phyloP scores from a whole-genome alignment of 2,329 filamentous ascomycete species.

The Scytalidium sp. region DNA sequence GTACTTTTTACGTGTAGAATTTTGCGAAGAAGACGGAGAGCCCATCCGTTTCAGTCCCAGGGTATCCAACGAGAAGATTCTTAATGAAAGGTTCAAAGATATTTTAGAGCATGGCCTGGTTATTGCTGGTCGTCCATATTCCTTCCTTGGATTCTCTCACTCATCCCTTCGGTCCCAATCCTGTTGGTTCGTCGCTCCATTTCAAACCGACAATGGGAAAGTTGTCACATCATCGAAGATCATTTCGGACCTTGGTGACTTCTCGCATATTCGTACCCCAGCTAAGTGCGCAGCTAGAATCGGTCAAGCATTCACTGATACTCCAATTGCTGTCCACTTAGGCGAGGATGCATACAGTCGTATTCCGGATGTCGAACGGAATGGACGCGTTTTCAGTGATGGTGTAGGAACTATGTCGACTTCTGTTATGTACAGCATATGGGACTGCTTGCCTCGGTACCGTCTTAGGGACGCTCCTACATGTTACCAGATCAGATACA shows the following conservation, averaged over 20 bases:
- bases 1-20: constrained; percentile 67
- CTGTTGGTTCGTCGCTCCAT: constrained; percentile 62
- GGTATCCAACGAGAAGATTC: constrained; percentile 48
- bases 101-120: constrained; percentile 57
- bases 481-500: constrained; percentile 71
- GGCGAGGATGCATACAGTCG: constrained; percentile 24
- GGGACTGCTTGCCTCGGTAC: constrained; percentile 45
- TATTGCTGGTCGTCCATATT: constrained; percentile 60
- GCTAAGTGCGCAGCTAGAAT: constrained; percentile 58
- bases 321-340: constrained; percentile 58
- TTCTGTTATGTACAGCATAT: constrained; percentile 57
- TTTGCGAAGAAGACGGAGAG: constrained; percentile 70
- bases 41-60: constrained; percentile 56
- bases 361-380: constrained; percentile 51
- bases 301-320: constrained; percentile 72
- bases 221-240: constrained; percentile 21
- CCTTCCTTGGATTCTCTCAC: constrained; percentile 76
- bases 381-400: constrained; percentile 68
- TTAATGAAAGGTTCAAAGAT: constrained; percentile 55
- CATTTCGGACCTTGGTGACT: constrained; percentile 45
- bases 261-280: constrained; percentile 47
- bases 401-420: constrained; percentile 73
- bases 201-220: constrained; percentile 28
- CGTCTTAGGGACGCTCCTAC: constrained; percentile 50
- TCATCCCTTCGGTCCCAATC: constrained; percentile 72